Evolutionary conservation across 2,329 filamentous ascomycete genomes (phyloP).

Genomic region (Xylaria arbuscula): DNA sequence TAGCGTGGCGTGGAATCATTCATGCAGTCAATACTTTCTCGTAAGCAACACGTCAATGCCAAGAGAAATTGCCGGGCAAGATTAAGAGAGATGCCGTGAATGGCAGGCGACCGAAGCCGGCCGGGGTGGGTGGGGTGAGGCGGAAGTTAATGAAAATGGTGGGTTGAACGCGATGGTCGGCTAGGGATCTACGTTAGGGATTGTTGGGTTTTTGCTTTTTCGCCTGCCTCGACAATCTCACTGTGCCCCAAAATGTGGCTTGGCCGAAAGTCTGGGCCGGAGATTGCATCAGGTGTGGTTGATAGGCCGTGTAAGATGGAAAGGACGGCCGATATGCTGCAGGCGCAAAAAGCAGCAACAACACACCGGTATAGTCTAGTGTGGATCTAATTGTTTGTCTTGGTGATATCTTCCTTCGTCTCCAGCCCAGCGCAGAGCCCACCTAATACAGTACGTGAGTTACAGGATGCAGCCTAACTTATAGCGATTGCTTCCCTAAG

Average conservation of each 20-base stretch:
- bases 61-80: slow-evolving; percentile 13
- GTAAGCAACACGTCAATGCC: slow-evolving; percentile 12
- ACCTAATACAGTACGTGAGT: not conserved
- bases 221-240: slow-evolving; percentile 9
- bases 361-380: not conserved
- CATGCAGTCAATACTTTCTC: slow-evolving; percentile 6
- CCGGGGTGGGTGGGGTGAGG: not conserved
- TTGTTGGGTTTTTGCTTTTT: slow-evolving; percentile 30
- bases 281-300: slow-evolving; percentile 23
- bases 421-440: not conserved
- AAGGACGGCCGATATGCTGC: not conserved
- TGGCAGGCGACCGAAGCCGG: not conserved
- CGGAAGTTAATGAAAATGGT: not conserved
- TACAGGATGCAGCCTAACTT: not conserved
- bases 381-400: not conserved
- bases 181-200: slow-evolving; percentile 21
- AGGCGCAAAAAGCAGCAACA: slow-evolving; percentile 9
- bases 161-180: not conserved
- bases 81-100: slow-evolving; percentile 21
- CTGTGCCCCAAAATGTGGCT: slow-evolving; percentile 22
- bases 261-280: slow-evolving; percentile 13
- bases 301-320: slow-evolving; percentile 1
- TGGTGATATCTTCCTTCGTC: not conserved
- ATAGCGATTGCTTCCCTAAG: not conserved
- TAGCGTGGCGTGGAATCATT: not conserved